phyloP scores from a whole-genome alignment of 371 early-diverging fungal genomes.

The Lichtheimia ornata region DNA sequence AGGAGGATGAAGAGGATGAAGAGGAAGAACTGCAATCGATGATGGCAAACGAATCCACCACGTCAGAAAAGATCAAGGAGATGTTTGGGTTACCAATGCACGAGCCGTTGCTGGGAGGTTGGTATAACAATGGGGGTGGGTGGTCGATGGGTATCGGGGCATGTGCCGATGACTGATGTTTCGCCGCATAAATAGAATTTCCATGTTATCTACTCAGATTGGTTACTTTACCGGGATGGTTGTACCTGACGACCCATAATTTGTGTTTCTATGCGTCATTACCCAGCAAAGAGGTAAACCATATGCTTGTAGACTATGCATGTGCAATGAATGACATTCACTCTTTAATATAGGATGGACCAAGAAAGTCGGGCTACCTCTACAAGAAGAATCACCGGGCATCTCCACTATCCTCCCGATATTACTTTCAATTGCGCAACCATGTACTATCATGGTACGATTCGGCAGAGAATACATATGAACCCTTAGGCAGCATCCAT shows the following conservation, averaged over 20 bases:
- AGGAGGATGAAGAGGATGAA: constrained; percentile 14
- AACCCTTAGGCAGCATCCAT: constrained; percentile 64
- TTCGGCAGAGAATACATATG: constrained; percentile 65
- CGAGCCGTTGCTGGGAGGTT: constrained; percentile 21
- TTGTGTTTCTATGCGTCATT: constrained; percentile 74
- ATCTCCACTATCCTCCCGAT: constrained; percentile 51
- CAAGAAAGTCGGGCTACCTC: constrained; percentile 66
- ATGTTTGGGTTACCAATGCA: constrained; percentile 15
- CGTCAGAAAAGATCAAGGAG: constrained; percentile 4
- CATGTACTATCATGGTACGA: constrained; percentile 65
- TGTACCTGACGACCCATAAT: constrained; percentile 66
- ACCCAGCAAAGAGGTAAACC: constrained; percentile 48
- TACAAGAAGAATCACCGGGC: constrained; percentile 49
- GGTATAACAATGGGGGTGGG: not conserved
- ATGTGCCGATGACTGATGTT: not conserved
- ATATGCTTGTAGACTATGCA: not conserved
- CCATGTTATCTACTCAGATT: constrained; percentile 71
- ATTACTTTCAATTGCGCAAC: constrained; percentile 71
- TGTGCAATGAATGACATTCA: not conserved
- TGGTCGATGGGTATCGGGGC: not conserved
- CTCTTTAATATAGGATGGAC: constrained; percentile 36
- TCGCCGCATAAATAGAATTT: constrained; percentile 49
- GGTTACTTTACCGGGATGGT: constrained; percentile 69
- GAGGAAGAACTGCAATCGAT: not conserved
- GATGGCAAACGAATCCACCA: not conserved